Conservation (phyloP, 345 rosid genomes). For the Raphanus raphanistrum region DNA sequence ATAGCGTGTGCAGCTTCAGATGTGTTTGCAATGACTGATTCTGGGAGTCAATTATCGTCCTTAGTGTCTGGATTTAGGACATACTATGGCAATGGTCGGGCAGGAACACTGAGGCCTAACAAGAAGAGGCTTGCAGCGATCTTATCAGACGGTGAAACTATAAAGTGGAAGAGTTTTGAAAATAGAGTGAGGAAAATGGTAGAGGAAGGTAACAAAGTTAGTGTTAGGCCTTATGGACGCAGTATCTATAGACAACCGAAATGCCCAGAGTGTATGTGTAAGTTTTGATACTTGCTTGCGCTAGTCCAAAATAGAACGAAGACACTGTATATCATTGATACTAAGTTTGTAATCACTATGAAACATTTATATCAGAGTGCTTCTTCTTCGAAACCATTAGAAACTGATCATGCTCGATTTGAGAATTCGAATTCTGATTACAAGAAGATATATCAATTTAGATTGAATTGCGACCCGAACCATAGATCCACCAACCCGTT, state of each 20-base stretch:
- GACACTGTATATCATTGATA: not conserved
- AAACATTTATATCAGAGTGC: too few species aligned
- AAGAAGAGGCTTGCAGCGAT: slow-evolving; percentile 89
- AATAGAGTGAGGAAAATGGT: slow-evolving; percentile 71
- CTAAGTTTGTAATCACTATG: not conserved
- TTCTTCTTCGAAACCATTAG: too few species aligned
- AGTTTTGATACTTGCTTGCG: slow-evolving; percentile 29
- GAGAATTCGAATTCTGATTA: too few species aligned
- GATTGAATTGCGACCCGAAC: too few species aligned
- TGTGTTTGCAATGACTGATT: slow-evolving; percentile 91
- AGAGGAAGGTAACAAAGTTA: slow-evolving; percentile 64
- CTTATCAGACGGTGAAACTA: slow-evolving; percentile 56
- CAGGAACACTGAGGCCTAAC: slow-evolving; percentile 83
- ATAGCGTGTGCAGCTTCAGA: slow-evolving; percentile 88
- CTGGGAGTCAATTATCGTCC: slow-evolving; percentile 94
- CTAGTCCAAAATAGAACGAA: slow-evolving; percentile 23
- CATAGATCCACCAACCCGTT: too few species aligned
- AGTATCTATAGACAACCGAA: slow-evolving; percentile 92
- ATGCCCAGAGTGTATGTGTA: slow-evolving; percentile 82
- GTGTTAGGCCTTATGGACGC: slow-evolving; percentile 60
- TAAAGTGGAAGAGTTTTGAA: slow-evolving; percentile 59
- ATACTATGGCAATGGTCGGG: slow-evolving; percentile 69
- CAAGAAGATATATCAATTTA: too few species aligned
- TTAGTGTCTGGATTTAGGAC: slow-evolving; percentile 82
- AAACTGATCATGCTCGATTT: too few species aligned